A percentile compares a stretch with the other conserved stretches of the same genome.
Conservation (phyloP, 352 stramenopile genomes). For the Pythium dissimile region DNA sequence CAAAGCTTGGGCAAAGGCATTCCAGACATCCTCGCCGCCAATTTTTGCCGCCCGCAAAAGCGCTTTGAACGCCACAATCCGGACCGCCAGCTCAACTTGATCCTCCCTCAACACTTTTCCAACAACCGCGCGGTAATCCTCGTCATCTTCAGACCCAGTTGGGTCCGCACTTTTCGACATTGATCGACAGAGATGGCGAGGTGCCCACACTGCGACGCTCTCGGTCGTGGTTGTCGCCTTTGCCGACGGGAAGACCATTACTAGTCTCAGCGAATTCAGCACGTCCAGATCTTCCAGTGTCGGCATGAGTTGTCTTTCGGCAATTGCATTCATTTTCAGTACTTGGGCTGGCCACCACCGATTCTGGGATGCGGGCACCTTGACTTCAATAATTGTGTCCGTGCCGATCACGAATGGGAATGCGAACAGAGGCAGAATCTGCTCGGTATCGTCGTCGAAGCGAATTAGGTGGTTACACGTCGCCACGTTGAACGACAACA, state of each 20-base stretch:
- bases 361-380: constrained; percentile 53
- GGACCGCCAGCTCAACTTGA: background rate
- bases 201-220: constrained; percentile 71
- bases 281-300: constrained; percentile 31
- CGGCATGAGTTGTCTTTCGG: constrained; percentile 40
- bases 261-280: constrained; percentile 45
- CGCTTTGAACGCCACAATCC: background rate
- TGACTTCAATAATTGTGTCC: constrained; percentile 61
- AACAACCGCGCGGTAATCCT: constrained; percentile 2
- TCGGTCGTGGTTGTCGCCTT: constrained; percentile 26
- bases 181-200: constrained; percentile 71
- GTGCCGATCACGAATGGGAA: constrained; percentile 72
- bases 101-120: background rate
- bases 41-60: constrained; percentile 2
- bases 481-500: constrained; percentile 53
- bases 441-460: constrained; percentile 68
- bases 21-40: constrained; percentile 4
- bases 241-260: constrained; percentile 51
- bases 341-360: constrained; percentile 77
- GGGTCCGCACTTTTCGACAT: constrained; percentile 9
- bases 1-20: constrained; percentile 1
- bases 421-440: constrained; percentile 58
- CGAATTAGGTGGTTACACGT: constrained; percentile 55
- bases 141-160: background rate
- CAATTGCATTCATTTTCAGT: constrained; percentile 59